Percentiles rank a stretch among this genome's conserved stretches.
These are phyloP conservation scores for Vigna hirtella DNA, from an alignment of 306 rosid species.

Conservation along the genomic window DNA sequence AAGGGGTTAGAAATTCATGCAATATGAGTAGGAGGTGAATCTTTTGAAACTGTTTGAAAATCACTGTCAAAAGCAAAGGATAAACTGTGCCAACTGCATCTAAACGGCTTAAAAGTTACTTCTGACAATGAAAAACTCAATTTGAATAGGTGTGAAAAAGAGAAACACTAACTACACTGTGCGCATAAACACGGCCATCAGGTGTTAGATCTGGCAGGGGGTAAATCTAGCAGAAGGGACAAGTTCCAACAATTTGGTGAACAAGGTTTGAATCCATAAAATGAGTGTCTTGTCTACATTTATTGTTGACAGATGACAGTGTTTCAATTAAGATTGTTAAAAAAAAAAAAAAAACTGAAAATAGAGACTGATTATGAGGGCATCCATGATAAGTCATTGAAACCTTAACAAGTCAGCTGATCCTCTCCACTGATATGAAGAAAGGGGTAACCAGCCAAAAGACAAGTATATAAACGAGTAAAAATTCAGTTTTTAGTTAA, in stretches of 20 bases:
- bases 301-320: not conserved
- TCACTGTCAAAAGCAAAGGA: conserved; percentile 12
- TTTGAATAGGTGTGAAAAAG: not conserved
- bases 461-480: not conserved
- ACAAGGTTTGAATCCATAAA: not conserved
- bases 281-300: too few relatives aligned
- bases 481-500: conserved; percentile 35
- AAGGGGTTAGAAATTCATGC: not conserved
- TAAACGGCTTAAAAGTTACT: not conserved
- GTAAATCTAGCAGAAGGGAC: not conserved
- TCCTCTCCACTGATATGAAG: conserved; percentile 1
- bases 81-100: not conserved
- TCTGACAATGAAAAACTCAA: conserved; percentile 2
- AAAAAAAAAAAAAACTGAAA: not conserved
- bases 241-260: not conserved
- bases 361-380: not conserved
- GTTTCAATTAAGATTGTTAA: not conserved
- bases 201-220: not conserved
- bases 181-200: not conserved
- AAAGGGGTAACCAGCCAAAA: conserved; percentile 10
- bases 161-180: conserved; percentile 4
- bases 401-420: not conserved
- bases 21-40: conserved; percentile 8
- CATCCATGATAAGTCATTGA: conserved; percentile 1
- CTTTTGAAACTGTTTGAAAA: conserved; percentile 20